phyloP scores from a whole-genome alignment of 176 grass and related monocot genomes.

The Carex kokanica region DNA sequence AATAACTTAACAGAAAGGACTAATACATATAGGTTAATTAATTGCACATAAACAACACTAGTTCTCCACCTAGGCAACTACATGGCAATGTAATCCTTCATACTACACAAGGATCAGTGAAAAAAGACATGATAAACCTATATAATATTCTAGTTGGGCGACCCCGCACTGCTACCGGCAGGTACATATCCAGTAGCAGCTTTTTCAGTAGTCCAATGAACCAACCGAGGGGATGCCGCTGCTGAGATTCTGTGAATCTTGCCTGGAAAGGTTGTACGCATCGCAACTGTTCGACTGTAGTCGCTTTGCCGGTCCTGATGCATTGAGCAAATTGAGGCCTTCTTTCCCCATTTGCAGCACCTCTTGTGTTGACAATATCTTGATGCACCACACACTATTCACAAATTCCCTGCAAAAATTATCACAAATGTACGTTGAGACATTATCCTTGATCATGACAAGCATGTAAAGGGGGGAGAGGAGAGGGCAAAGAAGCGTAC shows the following conservation, averaged over 20 bases:
- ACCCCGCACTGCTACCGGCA: not conserved
- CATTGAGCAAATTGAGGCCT: conserved; percentile 39
- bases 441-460: conserved; percentile 16
- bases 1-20: not conserved
- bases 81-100: conserved; percentile 12
- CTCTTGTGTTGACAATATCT: conserved; percentile 78
- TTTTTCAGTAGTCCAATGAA: conserved; percentile 61
- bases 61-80: conserved; percentile 18
- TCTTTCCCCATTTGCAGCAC: conserved; percentile 66
- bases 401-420: conserved; percentile 65
- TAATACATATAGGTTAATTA: conserved; percentile 24
- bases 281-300: conserved; percentile 41
- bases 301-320: conserved; percentile 39
- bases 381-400: conserved; percentile 86
- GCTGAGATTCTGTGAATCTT: conserved; percentile 51
- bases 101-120: conserved; percentile 26
- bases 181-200: conserved; percentile 1
- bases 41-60: conserved; percentile 14
- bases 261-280: conserved; percentile 37
- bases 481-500: conserved; percentile 37
- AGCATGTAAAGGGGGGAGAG: not conserved
- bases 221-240: conserved; percentile 45
- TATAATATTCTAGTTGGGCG: conserved; percentile 10
- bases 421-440: not conserved
- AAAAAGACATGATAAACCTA: not conserved